Evolutionary conservation across 2,329 filamentous ascomycete genomes (phyloP).

Genomic region (Cryphonectria naterciae): DNA sequence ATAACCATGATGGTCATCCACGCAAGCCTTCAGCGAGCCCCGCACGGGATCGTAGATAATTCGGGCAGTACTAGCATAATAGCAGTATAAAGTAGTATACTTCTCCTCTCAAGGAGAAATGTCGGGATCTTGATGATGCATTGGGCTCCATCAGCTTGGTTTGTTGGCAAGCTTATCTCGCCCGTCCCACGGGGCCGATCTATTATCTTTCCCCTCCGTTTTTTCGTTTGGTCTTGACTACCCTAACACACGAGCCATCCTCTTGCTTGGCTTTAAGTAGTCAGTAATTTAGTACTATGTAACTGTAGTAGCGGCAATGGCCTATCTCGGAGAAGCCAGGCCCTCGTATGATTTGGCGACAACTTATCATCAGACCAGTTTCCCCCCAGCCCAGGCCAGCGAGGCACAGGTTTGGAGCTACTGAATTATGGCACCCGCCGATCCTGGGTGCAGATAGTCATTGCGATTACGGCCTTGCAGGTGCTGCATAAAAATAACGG

Average conservation of each 20-base stretch:
- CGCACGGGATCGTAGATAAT: not conserved
- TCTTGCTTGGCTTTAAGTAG: not conserved
- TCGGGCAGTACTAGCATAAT: not conserved
- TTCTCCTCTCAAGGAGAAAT: conserved; percentile 13
- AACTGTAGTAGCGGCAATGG: conserved; percentile 10
- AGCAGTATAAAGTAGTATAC: not conserved
- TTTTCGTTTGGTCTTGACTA: not conserved
- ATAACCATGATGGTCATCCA: not conserved
- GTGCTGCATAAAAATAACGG: not conserved
- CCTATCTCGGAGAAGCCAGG: conserved; percentile 27
- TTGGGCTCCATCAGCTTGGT: conserved; percentile 4
- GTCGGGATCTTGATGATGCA: conserved; percentile 15
- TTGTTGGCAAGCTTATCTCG: conserved; percentile 24
- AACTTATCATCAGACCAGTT: not conserved
- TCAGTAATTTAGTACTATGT: not conserved
- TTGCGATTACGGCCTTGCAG: not conserved
- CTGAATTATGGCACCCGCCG: not conserved
- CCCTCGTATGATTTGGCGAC: conserved; percentile 14
- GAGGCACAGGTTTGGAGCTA: conserved; percentile 6
- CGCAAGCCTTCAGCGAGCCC: not conserved
- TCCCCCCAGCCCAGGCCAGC: conserved; percentile 12
- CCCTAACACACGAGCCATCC: conserved; percentile 5
- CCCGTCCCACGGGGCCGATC: not conserved
- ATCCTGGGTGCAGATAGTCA: not conserved
- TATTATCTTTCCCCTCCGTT: conserved; percentile 11